These are phyloP conservation scores for Turritis glabra DNA, from an alignment of 345 rosid species.

Conservation along the genomic window DNA sequence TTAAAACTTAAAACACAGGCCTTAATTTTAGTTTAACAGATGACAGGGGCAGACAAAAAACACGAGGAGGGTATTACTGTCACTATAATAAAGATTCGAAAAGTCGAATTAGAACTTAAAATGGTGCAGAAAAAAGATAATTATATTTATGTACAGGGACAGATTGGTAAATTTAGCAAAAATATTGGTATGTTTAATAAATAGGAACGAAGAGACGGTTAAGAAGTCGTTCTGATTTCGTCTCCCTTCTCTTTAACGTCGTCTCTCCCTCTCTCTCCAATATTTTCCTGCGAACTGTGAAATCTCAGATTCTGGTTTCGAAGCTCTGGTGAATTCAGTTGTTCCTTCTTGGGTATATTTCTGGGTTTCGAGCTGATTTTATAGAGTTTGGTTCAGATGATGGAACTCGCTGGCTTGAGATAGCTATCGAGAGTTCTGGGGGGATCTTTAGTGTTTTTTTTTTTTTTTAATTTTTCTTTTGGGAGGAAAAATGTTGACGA, in stretches of 20 bases:
- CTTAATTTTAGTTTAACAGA: no score
- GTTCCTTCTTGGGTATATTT: slow-evolving; percentile 3
- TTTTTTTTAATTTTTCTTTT: neutral
- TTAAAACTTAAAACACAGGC: no score
- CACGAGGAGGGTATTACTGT: no score
- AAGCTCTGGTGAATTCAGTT: slow-evolving; percentile 3
- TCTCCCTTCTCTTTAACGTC: slow-evolving; percentile 37
- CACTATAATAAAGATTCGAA: neutral
- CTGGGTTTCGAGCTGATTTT: slow-evolving; percentile 2
- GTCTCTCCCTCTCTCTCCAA: slow-evolving; percentile 15
- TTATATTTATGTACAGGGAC: neutral
- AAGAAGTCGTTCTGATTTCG: slow-evolving; percentile 42
- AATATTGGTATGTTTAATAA: neutral
- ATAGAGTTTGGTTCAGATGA: slow-evolving; percentile 4
- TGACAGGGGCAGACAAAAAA: no score
- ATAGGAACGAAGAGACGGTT: slow-evolving; percentile 27
- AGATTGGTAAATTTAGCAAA: neutral
- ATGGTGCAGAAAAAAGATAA: neutral
- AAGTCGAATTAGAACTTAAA: neutral
- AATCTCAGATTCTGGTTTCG: slow-evolving; percentile 2
- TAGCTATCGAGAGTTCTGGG: neutral
- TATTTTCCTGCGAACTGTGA: neutral
- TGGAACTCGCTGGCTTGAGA: slow-evolving; percentile 7
- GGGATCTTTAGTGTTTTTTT: neutral
- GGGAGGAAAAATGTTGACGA: slow-evolving; percentile 48